These are phyloP conservation scores for Elaeis guineensis DNA, from an alignment of 176 grass and related monocot species.

Conservation along the genomic window DNA sequence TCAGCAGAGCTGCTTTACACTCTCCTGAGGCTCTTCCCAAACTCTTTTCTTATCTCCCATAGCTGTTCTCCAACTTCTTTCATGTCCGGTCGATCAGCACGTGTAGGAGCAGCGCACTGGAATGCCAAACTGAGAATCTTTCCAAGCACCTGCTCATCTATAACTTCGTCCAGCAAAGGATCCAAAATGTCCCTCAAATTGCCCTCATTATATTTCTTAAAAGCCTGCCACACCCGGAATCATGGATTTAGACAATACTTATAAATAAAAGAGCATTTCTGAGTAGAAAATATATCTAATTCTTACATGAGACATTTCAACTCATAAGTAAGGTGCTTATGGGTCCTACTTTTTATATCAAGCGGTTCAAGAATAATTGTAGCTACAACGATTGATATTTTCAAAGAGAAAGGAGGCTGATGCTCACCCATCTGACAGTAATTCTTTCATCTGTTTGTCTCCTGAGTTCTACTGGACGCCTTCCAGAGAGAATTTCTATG, in stretches of 20 bases:
- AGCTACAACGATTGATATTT: too few species aligned
- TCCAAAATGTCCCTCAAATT: slow-evolving; percentile 57
- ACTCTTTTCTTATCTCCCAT: slow-evolving; percentile 77
- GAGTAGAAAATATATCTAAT: too few species aligned
- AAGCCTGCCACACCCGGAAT: slow-evolving; percentile 36
- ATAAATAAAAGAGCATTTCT: too few species aligned
- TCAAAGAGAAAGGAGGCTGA: not conserved
- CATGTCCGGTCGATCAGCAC: slow-evolving; percentile 61
- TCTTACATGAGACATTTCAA: too few species aligned
- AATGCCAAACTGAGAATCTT: slow-evolving; percentile 50
- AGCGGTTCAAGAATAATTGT: too few species aligned
- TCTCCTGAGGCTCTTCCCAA: slow-evolving; percentile 32
- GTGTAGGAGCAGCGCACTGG: slow-evolving; percentile 65
- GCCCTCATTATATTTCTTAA: slow-evolving; percentile 44
- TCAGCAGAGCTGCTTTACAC: slow-evolving; percentile 4
- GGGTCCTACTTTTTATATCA: too few species aligned
- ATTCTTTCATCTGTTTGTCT: slow-evolving; percentile 64
- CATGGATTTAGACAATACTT: too few species aligned
- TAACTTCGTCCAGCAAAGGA: slow-evolving; percentile 45
- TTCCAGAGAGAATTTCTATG: slow-evolving; percentile 82
- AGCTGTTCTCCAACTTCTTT: slow-evolving; percentile 68
- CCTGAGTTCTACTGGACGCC: slow-evolving; percentile 84
- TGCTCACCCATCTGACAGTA: slow-evolving; percentile 93
- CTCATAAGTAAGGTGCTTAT: too few species aligned
- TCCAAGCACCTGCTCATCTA: slow-evolving; percentile 47